Evolutionary conservation across 495 filamentous ascomycete genomes (phyloP), one percentile per base, ranked within the genome.

Genomic region (Aspergillus ostianus): DNA sequence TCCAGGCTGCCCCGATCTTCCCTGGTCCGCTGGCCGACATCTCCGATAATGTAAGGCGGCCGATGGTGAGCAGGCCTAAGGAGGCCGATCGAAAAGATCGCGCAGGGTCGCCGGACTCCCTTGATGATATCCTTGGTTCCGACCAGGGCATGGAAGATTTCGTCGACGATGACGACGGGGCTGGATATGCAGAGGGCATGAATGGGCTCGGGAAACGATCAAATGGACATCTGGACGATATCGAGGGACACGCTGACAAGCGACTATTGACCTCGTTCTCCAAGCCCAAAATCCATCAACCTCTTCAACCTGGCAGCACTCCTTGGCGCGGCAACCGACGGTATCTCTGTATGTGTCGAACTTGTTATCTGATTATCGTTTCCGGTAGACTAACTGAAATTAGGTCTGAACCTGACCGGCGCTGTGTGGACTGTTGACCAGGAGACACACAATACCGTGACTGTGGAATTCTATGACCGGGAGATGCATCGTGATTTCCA

Each of bases 351-450:
- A 76, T 51, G 75, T 51, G 10, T 13, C 17, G 27, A 20, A 45
- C 61, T 26, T 5, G 4, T 21, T 51, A 3, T 5, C 27, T 58
- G 8, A n/a, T 6, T 15, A 30, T 15, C 6, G 13, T 20, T 12
- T 8, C 23, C n/a, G 18, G 10, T 60, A 48, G 64, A 55, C 72
- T 77, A 57, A 77, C 72, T 77, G 58, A 76, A 59, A 47, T 13
- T 45, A 83, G 80, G 79, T 66, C 78, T 97, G 46, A 98, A 97
- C 70, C 80, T 98, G 59, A 89, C 90, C 30, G 94, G 95, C 15
- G 91, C 91, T 64, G 91, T 97, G 6, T 98, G 95, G 94, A 98
- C 94, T 0, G 91, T 98, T 15, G 90, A 96, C 64, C 95, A 98
- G 73, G 92, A 96, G 63, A 88, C 87, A 0, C 93, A 98, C 62